These are phyloP conservation scores for Tremellales sp. DNA, from an alignment of 1,284 basidiomycete species.

Conservation along the genomic window DNA sequence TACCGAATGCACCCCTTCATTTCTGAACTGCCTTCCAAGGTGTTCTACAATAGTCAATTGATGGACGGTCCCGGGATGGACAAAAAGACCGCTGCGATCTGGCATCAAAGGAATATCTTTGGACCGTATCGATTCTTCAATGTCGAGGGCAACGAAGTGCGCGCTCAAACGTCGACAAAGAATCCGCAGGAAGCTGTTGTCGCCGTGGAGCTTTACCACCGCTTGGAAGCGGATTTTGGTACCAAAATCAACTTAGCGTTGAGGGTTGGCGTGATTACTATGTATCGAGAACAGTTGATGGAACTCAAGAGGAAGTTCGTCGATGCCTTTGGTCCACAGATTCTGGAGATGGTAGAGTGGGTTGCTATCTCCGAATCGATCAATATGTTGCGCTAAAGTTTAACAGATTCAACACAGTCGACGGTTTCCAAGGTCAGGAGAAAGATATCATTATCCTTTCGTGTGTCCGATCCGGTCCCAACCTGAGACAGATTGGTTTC, in stretches of 20 bases:
- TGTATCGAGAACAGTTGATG: slow-evolving; percentile 88
- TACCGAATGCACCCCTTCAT: slow-evolving; percentile 99
- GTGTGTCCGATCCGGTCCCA: slow-evolving; percentile 85
- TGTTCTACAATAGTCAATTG: slow-evolving; percentile 83
- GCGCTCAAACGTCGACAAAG: slow-evolving; percentile 66
- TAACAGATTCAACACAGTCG: slow-evolving; percentile 83
- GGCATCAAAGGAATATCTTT: slow-evolving; percentile 78
- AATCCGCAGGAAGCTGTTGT: slow-evolving; percentile 74
- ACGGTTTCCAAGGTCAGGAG: slow-evolving; percentile 97
- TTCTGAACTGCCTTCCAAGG: slow-evolving; percentile 77
- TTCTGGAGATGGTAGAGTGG: slow-evolving; percentile 67
- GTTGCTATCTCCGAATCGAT: slow-evolving; percentile 12
- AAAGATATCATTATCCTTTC: slow-evolving; percentile 95
- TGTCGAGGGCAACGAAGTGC: slow-evolving; percentile 53
- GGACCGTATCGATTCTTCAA: slow-evolving; percentile 89
- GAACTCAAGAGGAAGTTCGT: slow-evolving; percentile 73
- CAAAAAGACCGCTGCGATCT: slow-evolving; percentile 72
- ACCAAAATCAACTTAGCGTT: slow-evolving; percentile 62
- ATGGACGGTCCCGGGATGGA: slow-evolving; percentile 88
- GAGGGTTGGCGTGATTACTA: slow-evolving; percentile 84
- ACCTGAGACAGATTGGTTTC: slow-evolving; percentile 78
- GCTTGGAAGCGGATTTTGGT: slow-evolving; percentile 65
- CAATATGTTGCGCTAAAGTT: neutral
- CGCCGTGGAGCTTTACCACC: slow-evolving; percentile 74
- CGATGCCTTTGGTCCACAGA: slow-evolving; percentile 66